Conservation (phyloP, 345 rosid species). For the Citrus medica region DNA sequence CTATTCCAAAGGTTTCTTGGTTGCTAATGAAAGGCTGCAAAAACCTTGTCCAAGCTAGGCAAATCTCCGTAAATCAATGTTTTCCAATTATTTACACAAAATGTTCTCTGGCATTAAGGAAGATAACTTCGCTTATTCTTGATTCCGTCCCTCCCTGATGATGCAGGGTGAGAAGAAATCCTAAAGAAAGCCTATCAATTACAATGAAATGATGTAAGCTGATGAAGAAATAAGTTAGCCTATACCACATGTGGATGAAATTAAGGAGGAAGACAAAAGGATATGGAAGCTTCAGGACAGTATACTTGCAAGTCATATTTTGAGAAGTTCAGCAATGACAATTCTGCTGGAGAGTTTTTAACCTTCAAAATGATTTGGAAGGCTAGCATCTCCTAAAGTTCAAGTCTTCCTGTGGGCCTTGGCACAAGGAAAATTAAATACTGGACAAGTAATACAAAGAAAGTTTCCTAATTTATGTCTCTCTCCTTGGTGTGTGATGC, state of each 20-base stretch:
- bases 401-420: too few species aligned
- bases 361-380: too few species aligned
- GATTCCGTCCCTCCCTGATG: background rate
- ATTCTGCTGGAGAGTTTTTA: too few species aligned
- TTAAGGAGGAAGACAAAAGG: background rate
- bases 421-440: too few species aligned
- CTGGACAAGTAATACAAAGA: too few species aligned
- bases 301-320: too few species aligned
- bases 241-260: background rate
- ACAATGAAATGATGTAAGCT: background rate
- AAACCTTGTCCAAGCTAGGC: background rate
- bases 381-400: too few species aligned
- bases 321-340: too few species aligned
- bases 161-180: background rate
- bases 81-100: background rate
- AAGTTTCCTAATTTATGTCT: too few species aligned
- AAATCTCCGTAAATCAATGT: too few species aligned
- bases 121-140: background rate
- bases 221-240: background rate
- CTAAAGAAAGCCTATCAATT: background rate
- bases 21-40: background rate
- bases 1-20: background rate
- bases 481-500: too few species aligned
- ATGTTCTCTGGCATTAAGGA: background rate
- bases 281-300: too few species aligned